Percentiles rank a stretch among this genome's conserved stretches.
These are phyloP conservation scores for Styphnolobium japonicum DNA, from an alignment of 306 rosid species.

Conservation along the genomic window DNA sequence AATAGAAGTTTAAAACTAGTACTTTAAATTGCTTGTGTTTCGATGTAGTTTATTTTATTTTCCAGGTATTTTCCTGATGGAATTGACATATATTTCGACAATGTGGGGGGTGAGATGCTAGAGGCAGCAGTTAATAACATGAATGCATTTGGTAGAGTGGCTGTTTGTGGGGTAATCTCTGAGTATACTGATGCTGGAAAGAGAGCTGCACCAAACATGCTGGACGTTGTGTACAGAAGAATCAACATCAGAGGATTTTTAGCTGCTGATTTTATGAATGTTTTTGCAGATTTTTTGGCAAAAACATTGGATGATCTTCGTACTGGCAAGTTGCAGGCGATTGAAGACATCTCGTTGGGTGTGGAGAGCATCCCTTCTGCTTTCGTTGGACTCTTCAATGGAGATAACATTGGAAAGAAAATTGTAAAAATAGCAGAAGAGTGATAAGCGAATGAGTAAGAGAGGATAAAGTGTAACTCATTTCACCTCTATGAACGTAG, in stretches of 20 bases:
- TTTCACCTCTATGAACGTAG: background rate
- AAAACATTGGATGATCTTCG: conserved; percentile 35
- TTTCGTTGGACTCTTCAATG: conserved; percentile 42
- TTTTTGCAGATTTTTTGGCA: conserved; percentile 31
- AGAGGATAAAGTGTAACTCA: background rate
- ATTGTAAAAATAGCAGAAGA: conserved; percentile 31
- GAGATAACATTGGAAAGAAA: conserved; percentile 53
- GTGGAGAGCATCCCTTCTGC: conserved; percentile 45
- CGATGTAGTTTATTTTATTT: background rate
- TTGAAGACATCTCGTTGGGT: conserved; percentile 47
- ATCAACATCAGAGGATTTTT: conserved; percentile 46
- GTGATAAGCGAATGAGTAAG: background rate
- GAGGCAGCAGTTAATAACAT: conserved; percentile 50
- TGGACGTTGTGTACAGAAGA: conserved; percentile 50
- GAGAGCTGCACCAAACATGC: conserved; percentile 33
- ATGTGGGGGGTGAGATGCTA: conserved; percentile 52
- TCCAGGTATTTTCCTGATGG: conserved; percentile 51
- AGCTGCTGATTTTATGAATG: conserved; percentile 16
- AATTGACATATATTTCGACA: conserved; percentile 61
- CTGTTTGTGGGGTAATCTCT: conserved; percentile 47
- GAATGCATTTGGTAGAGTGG: conserved; percentile 49
- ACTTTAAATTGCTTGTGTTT: no score
- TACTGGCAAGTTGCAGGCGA: conserved; percentile 19
- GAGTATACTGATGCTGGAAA: conserved; percentile 38
- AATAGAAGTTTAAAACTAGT: no score